Base-by-base conservation (phyloP, 2,329 filamentous ascomycete species). In the Spiromastix sp. region DNA sequence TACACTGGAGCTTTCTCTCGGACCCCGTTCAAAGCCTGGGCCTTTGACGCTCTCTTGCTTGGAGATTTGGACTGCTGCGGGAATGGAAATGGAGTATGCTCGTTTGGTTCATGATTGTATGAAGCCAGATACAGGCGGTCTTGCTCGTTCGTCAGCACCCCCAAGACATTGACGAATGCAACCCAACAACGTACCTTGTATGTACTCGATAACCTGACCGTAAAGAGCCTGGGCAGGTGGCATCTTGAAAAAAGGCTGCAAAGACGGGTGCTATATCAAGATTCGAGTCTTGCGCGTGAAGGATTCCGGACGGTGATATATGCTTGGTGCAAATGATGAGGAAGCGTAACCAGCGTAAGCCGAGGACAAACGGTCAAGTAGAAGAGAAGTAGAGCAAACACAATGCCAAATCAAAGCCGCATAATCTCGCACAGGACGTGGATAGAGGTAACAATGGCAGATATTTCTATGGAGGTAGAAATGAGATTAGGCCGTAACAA, bases 41-140 rank as follows among this genome's bases (percentile, higher is more conserved):
- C 81, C 48, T 74, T 75, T 69, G 80, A 74, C 15, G 79, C 81
- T 48, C 75, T 75, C 69, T 86, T 93, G 62, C 68, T 77, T n/a
- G 81, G 82, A 38, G 81, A 85, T 46, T 68, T 72, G 42, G 71
- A 53, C 49, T 63, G 48, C 54, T 71, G 55, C 48, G 81, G 77
- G 60, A 86, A 94, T 31, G 89, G 89, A 57, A 96, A 95, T 25
- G 81, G 72, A 21, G 89, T 94, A 44, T 83, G 77, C 48, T 78
- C 74, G 47, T 80, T 81, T 24, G 91, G 91, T 31, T 83, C 68
- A 46, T 85, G 79, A 35, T 82, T 77, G 61, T 95, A 98, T 25
- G 89, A 87, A 47, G 85, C 91, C 47, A 98, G 79, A 59, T 96
- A 98, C 33, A 98, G 72, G 39, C 89, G 85, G 65, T 95, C 91